phyloP scores from a whole-genome alignment of 352 stramenopile species.

The Pythium dissotocum region DNA sequence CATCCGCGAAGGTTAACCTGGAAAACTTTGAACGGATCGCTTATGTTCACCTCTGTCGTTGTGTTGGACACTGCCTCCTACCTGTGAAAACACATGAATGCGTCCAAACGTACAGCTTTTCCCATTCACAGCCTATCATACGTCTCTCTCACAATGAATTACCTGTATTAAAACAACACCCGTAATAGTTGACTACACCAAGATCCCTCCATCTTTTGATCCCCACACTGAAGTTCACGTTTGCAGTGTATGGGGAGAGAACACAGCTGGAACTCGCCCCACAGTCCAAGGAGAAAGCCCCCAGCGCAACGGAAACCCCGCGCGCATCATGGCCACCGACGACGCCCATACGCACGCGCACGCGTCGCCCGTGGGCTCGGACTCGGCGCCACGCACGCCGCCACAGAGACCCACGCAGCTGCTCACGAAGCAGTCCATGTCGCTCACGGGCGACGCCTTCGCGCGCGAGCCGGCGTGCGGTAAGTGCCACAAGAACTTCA shows the following conservation, averaged over 20 bases:
- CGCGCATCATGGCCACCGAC: slow-evolving; percentile 22
- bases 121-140: background rate
- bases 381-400: slow-evolving; percentile 13
- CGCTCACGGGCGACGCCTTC: slow-evolving; percentile 50
- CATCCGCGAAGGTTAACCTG: slow-evolving; percentile 23
- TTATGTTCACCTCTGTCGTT: slow-evolving; percentile 24
- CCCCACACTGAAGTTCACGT: slow-evolving; percentile 11
- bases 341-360: slow-evolving; percentile 14
- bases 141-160: background rate
- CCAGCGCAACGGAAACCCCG: slow-evolving; percentile 8
- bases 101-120: background rate
- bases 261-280: slow-evolving; percentile 20
- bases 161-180: background rate
- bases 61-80: slow-evolving; percentile 26
- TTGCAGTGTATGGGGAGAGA: slow-evolving; percentile 2
- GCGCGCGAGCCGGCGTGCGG: slow-evolving; percentile 72
- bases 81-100: slow-evolving; percentile 13
- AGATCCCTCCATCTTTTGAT: slow-evolving; percentile 16
- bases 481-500: slow-evolving; percentile 79
- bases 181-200: background rate
- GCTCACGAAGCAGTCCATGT: slow-evolving; percentile 31
- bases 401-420: slow-evolving; percentile 22
- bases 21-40: slow-evolving; percentile 12
- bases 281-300: background rate
- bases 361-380: slow-evolving; percentile 18